Conservation (phyloP, 129 eudicot genomes). For the Flaveria ramosissima region DNA sequence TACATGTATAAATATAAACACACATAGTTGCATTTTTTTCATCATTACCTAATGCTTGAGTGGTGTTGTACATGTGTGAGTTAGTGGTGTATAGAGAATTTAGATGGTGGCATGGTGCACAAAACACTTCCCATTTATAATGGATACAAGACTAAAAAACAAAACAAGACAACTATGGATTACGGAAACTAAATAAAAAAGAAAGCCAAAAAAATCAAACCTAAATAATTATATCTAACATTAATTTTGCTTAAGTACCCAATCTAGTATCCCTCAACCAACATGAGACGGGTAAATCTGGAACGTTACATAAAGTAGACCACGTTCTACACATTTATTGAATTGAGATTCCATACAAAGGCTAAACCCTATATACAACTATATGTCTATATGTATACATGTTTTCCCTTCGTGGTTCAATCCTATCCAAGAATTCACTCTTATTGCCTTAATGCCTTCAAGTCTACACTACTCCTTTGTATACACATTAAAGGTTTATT, state of each 20-base stretch:
- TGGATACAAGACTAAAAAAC: not conserved
- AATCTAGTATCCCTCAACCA: not conserved
- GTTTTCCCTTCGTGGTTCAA: not conserved
- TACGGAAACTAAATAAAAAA: too few relatives aligned
- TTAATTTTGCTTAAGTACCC: too few relatives aligned
- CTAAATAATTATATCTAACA: not conserved
- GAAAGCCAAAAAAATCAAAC: not conserved
- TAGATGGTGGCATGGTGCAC: not conserved
- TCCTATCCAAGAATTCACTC: not conserved
- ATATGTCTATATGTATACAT: not conserved
- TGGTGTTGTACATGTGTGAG: not conserved
- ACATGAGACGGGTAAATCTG: not conserved
- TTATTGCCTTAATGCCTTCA: not conserved
- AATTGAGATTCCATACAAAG: not conserved
- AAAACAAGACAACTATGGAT: too few relatives aligned
- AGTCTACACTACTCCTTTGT: not conserved
- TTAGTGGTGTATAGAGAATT: not conserved
- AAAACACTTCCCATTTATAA: not conserved
- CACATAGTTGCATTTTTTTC: not conserved
- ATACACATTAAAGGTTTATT: not conserved
- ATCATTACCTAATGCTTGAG: not conserved
- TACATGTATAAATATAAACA: not conserved
- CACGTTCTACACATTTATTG: not conserved
- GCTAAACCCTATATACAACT: not conserved
- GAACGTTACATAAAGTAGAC: not conserved